phyloP scores from a whole-genome alignment of 2,329 filamentous ascomycete genomes.

The Trichophyton mentagrophytes region DNA sequence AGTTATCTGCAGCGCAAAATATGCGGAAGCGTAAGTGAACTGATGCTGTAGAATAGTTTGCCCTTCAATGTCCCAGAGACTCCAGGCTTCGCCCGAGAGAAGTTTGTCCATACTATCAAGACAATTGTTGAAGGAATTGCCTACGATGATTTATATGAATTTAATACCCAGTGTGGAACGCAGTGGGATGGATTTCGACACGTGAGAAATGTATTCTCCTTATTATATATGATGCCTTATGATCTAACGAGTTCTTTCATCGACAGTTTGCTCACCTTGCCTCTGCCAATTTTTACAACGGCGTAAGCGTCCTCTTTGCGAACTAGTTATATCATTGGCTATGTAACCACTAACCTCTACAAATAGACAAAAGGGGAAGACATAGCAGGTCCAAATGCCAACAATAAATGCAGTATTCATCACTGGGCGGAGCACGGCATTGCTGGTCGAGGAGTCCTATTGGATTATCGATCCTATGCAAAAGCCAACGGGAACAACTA shows the following conservation, averaged over 20 bases:
- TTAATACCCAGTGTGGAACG: conserved; percentile 39
- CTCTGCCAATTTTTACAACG: conserved; percentile 31
- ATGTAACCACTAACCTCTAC: background rate
- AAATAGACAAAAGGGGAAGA: conserved; percentile 24
- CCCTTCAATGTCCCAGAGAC: conserved; percentile 41
- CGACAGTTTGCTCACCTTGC: conserved; percentile 27
- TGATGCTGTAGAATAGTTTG: conserved; percentile 25
- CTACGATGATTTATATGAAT: conserved; percentile 34
- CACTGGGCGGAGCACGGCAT: conserved; percentile 32
- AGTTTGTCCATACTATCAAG: conserved; percentile 45
- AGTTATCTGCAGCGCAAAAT: no score
- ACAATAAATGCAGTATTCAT: conserved; percentile 32
- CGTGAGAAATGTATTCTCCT: conserved; percentile 16
- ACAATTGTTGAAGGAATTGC: conserved; percentile 23
- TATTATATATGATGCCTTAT: background rate
- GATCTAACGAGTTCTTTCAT: conserved; percentile 1
- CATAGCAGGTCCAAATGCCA: conserved; percentile 23
- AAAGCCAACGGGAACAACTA: conserved; percentile 39
- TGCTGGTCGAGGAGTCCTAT: conserved; percentile 30
- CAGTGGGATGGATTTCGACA: conserved; percentile 42
- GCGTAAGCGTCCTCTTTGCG: conserved; percentile 15
- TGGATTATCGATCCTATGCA: conserved; percentile 36
- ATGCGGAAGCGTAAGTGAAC: background rate
- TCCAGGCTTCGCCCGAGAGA: conserved; percentile 41
- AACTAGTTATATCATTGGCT: background rate